Evolutionary conservation across 1,284 basidiomycete species (phyloP).

Genomic region (Melanopsichium pennsylvanicum): DNA sequence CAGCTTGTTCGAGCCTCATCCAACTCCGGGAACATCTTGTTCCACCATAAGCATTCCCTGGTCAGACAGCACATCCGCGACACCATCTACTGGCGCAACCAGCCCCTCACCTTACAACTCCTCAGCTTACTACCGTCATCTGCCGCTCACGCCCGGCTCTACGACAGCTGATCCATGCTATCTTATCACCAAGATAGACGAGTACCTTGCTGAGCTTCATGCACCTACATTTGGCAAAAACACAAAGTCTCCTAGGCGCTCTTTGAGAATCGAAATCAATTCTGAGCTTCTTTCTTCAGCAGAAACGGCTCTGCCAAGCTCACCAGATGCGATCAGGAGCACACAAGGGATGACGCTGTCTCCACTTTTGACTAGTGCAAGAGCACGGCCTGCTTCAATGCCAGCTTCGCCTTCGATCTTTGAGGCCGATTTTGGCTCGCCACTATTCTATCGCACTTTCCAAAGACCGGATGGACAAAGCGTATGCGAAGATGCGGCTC

Average conservation of each 20-base stretch:
- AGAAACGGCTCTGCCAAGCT: constrained; percentile 7
- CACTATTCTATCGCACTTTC: constrained; percentile 15
- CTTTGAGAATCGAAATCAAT: constrained; percentile 6
- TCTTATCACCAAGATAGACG: constrained; percentile 36
- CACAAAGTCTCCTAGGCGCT: background rate
- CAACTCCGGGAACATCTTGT: background rate
- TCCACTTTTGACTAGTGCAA: background rate
- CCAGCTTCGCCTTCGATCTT: background rate
- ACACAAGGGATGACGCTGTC: background rate
- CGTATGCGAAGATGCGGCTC: constrained; percentile 23
- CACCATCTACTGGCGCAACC: constrained; percentile 5
- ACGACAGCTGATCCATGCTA: too few relatives aligned
- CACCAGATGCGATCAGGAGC: background rate
- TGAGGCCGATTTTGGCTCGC: constrained; percentile 3
- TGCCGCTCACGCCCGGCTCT: too few relatives aligned
- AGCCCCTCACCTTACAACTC: too few relatives aligned
- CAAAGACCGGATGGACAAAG: too few relatives aligned
- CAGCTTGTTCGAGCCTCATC: background rate
- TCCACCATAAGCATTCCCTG: background rate
- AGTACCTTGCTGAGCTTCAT: constrained; percentile 26
- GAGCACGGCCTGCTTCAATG: background rate
- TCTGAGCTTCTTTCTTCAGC: background rate
- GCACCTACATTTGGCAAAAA: background rate
- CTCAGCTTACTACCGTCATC: background rate
- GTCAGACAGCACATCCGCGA: background rate